Conservation (phyloP, 2,329 filamentous ascomycete species). For the Exserohilum rostratum region DNA sequence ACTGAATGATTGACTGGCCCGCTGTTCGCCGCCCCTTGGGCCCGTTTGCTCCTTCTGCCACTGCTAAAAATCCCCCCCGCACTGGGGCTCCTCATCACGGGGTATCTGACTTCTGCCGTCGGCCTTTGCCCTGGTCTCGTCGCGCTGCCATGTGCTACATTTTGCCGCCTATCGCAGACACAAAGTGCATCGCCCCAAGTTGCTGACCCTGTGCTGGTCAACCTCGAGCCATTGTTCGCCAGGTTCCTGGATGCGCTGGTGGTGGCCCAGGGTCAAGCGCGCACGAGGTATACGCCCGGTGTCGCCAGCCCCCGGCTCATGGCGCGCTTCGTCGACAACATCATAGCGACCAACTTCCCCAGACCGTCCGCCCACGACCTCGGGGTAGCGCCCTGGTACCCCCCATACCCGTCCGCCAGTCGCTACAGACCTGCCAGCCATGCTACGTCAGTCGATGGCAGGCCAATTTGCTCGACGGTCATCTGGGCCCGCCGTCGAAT, state of each 20-base stretch:
- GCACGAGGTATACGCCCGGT: slow-evolving; percentile 31
- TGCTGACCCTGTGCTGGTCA: slow-evolving; percentile 17
- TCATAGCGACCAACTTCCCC: slow-evolving; percentile 29
- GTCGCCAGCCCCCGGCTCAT: slow-evolving; percentile 18
- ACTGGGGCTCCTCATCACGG: slow-evolving; percentile 27
- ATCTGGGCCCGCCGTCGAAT: slow-evolving; percentile 43
- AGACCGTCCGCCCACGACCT: slow-evolving; percentile 23
- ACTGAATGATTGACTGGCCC: too few relatives aligned
- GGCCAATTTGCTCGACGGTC: slow-evolving; percentile 43
- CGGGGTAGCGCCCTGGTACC: slow-evolving; percentile 21
- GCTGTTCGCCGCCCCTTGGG: too few relatives aligned
- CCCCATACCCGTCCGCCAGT: slow-evolving; percentile 20
- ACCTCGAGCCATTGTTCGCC: slow-evolving; percentile 33
- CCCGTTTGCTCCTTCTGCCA: slow-evolving; percentile 2
- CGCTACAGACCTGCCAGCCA: slow-evolving; percentile 16
- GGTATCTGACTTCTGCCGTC: slow-evolving; percentile 35
- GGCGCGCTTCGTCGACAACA: slow-evolving; percentile 10
- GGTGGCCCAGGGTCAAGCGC: slow-evolving; percentile 21
- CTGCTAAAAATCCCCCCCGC: slow-evolving; percentile 4
- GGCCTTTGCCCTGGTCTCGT: slow-evolving; percentile 23
- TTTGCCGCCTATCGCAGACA: slow-evolving; percentile 20
- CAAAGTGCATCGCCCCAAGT: slow-evolving; percentile 2
- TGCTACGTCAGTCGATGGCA: slow-evolving; percentile 41
- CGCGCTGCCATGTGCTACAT: slow-evolving; percentile 14
- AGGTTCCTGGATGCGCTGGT: slow-evolving; percentile 30